Base-by-base conservation (phyloP, 1,139 yeast genomes). In the Citeromyces siamensis region DNA sequence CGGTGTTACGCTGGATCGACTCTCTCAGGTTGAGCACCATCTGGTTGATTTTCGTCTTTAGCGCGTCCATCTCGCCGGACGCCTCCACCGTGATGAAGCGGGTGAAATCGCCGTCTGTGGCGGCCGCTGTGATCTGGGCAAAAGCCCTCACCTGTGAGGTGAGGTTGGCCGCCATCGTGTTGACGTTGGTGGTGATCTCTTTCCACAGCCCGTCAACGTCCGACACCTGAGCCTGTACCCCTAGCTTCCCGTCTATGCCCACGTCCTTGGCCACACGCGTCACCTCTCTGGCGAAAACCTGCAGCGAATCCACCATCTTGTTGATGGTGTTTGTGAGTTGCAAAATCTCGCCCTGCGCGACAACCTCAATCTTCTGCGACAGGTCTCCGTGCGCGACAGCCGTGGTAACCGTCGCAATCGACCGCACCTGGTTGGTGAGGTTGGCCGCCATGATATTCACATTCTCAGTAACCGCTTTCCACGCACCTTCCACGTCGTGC, bases 151-250 rank as follows among this genome's bases (percentile, higher is more conserved):
- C 94, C 61, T 84, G 95, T 1, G 94, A 79, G 0, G 95, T 84
- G 54, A 84, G 71, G 54, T 84, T 84, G 18, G 90, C 77, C 38
- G 95, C 94, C 95, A 84, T 84, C 20, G 93, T 83, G 54, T 84
- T 84, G 46, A 84, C 95, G 58, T 84, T 84, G n/a, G 93, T 81
- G 23, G 94, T 84, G 51, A 84, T 84, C 52, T 83, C 94, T 51
- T 81, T 83, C 95, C 95, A 84, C 42, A 83, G 62, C 4, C 95
- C 95, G 58, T 83, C 94, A 22, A 84, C 94, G 60, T 84, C 94
- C 40, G 79, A 73, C 22, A 84, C 94, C 55, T 84, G 93, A 8
- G 94, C 94, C 52, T 83, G 94, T 38, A 83, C 90, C 50, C 94
- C 95, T 39, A 84, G 69, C 55, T 83, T 84, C 61, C 95, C 95